Percentiles rank a stretch among this genome's conserved stretches.
phyloP scores from a whole-genome alignment of 345 rosid species.

The Gossypium raimondii region DNA sequence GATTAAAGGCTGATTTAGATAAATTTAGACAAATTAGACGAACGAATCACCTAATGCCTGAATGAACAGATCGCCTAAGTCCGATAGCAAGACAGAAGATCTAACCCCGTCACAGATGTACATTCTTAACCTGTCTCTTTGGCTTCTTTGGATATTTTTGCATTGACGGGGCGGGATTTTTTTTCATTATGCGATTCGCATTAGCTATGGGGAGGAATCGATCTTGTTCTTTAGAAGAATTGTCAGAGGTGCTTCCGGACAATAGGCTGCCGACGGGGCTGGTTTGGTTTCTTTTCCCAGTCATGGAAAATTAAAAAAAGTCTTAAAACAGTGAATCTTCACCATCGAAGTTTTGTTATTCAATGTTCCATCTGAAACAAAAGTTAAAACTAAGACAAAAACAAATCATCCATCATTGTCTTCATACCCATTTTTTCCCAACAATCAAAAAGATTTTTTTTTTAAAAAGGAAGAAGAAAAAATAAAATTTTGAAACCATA shows the following conservation, averaged over 20 bases:
- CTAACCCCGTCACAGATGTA: not conserved
- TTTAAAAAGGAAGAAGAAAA: no score
- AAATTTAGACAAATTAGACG: no score
- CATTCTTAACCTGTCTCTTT: slow-evolving; percentile 40
- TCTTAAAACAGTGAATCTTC: not conserved
- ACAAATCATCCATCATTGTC: no score
- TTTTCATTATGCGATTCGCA: slow-evolving; percentile 30
- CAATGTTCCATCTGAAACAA: not conserved
- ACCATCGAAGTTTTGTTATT: not conserved
- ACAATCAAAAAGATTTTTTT: no score
- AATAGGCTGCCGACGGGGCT: slow-evolving; percentile 39
- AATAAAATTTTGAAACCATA: slow-evolving; percentile 67
- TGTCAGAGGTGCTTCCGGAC: slow-evolving; percentile 35
- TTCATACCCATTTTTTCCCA: no score
- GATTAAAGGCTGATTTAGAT: no score
- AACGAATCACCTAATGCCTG: no score
- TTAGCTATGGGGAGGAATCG: slow-evolving; percentile 33
- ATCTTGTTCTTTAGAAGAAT: slow-evolving; percentile 31
- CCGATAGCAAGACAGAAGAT: no score
- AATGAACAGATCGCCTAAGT: no score
- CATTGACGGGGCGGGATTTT: slow-evolving; percentile 29
- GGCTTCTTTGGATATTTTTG: slow-evolving; percentile 32
- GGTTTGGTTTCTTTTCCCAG: slow-evolving; percentile 33
- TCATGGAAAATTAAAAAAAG: slow-evolving; percentile 17
- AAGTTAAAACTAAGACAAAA: no score